These are phyloP conservation scores for Mycena epipterygia DNA, from an alignment of 768 basidiomycete genomes.

Conservation along the genomic window DNA sequence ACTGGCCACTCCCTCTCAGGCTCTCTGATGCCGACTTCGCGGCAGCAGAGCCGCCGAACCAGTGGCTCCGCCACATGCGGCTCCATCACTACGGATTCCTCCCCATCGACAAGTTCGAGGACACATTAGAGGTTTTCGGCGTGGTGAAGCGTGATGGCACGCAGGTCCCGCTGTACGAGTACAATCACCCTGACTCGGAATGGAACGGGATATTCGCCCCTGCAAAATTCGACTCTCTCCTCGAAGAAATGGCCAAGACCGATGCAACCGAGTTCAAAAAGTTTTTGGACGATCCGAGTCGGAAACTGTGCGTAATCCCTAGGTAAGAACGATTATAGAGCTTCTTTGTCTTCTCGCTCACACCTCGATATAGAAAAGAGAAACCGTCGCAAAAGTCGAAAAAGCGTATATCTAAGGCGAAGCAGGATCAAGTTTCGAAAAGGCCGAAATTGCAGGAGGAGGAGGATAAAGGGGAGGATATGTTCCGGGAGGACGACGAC, in stretches of 20 bases:
- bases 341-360: background rate
- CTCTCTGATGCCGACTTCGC: background rate
- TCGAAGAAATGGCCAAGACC: background rate
- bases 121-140: background rate
- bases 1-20: background rate
- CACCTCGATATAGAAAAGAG: background rate
- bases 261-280: conserved; percentile 2
- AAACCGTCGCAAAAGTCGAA: too few relatives aligned
- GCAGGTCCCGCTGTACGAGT: background rate
- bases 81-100: background rate
- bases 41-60: background rate
- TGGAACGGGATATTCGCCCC: background rate
- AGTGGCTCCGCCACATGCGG: conserved; percentile 12
- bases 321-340: background rate
- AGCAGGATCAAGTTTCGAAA: too few relatives aligned
- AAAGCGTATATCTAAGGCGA: too few relatives aligned
- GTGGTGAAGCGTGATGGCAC: conserved; percentile 4
- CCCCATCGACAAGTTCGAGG: too few relatives aligned
- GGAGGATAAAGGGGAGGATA: too few relatives aligned
- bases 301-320: background rate
- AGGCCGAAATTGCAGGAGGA: too few relatives aligned
- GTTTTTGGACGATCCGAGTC: background rate
- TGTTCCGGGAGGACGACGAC: too few relatives aligned
- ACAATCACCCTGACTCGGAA: background rate
- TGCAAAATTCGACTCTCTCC: too few relatives aligned